Evolutionary conservation across 2,329 filamentous ascomycete genomes (phyloP).

Genomic region (Ophioceras dolichostomum): DNA sequence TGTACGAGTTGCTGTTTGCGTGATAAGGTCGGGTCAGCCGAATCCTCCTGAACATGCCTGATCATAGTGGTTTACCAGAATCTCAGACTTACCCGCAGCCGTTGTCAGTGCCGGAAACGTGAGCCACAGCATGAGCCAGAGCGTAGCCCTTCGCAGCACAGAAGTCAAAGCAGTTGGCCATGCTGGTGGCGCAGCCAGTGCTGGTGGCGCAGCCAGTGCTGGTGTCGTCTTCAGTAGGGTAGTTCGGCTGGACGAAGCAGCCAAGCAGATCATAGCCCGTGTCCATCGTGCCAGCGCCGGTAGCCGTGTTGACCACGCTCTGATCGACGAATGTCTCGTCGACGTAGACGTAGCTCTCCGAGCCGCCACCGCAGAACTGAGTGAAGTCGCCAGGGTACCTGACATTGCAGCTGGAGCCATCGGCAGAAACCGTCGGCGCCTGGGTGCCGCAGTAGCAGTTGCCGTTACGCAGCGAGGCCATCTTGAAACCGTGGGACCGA

Average conservation of each 20-base stretch:
- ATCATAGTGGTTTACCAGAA: too few relatives aligned
- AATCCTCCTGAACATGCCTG: too few relatives aligned
- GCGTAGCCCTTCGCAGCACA: too few relatives aligned
- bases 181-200: too few relatives aligned
- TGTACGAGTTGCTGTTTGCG: too few relatives aligned
- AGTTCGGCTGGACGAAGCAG: conserved; percentile 12
- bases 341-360: conserved; percentile 11
- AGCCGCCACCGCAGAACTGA: conserved; percentile 14
- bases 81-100: too few relatives aligned
- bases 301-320: neutral
- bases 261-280: conserved; percentile 12
- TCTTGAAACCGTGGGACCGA: conserved; percentile 15
- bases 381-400: conserved; percentile 13
- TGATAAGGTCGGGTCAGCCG: too few relatives aligned
- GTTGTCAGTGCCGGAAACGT: too few relatives aligned
- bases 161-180: conserved; percentile 5
- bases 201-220: neutral
- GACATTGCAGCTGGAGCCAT: conserved; percentile 1
- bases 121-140: too few relatives aligned
- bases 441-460: conserved; percentile 13
- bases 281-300: conserved; percentile 1
- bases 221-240: conserved; percentile 6
- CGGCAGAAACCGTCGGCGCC: conserved; percentile 6
- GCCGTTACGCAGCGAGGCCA: conserved; percentile 9
- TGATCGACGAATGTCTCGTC: conserved; percentile 14